phyloP scores from a whole-genome alignment of 768 basidiomycete species.

The Cystofilobasidium ferigula region DNA sequence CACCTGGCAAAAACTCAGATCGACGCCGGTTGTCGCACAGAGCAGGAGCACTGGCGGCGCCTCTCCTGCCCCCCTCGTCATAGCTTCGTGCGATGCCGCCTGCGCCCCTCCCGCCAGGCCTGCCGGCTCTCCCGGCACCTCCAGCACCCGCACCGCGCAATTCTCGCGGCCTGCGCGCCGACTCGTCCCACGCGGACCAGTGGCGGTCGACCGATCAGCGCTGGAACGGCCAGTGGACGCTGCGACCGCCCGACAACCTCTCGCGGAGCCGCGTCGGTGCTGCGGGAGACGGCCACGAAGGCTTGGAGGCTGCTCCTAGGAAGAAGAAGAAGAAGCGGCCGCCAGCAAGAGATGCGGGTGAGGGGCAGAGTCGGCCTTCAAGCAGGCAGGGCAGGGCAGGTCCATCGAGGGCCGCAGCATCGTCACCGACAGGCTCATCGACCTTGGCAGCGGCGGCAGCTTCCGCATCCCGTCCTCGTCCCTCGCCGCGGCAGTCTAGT shows the following conservation, averaged over 20 bases:
- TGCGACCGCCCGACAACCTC: not conserved
- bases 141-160: not conserved
- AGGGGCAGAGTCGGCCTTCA: not conserved
- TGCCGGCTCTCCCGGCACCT: not conserved
- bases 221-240: slow-evolving; percentile 8
- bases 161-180: not conserved
- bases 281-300: not conserved
- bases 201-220: not conserved
- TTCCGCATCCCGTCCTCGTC: too few relatives aligned
- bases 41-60: too few relatives aligned
- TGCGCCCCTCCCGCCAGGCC: not conserved
- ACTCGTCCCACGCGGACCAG: not conserved
- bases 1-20: too few relatives aligned
- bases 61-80: not conserved
- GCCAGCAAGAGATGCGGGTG: not conserved
- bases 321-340: not conserved
- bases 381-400: not conserved
- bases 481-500: too few relatives aligned
- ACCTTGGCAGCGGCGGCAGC: too few relatives aligned
- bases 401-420: too few relatives aligned
- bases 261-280: not conserved
- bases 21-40: too few relatives aligned
- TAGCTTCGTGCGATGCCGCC: not conserved
- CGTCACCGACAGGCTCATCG: too few relatives aligned
- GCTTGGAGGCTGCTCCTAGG: not conserved